Base-by-base conservation (phyloP, 2,329 filamentous ascomycete species). In the Penicillium sclerotigenum region DNA sequence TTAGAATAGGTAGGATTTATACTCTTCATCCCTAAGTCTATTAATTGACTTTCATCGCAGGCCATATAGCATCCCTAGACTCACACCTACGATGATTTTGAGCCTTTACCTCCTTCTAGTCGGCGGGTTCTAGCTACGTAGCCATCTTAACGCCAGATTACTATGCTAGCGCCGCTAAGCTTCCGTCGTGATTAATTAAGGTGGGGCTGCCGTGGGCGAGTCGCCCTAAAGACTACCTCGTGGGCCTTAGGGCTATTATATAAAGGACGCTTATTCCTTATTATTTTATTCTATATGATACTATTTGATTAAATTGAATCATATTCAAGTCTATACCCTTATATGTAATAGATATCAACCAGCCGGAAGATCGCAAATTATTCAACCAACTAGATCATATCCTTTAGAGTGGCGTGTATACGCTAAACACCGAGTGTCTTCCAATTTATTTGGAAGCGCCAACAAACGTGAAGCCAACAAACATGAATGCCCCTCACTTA, bases 391-490 rank as follows among this genome's bases (percentile, higher is more conserved):
- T 58, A 8, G 40, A 58, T 43, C 43, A 60, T 50, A 38, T 58
- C 29, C 42, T 57, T 10, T 42, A 51, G 45, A 37, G 52, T 50
- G 47, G 51, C n/a, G 41, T 45, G 7, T 37, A 52, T 37, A 60
- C 58, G 20, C 51, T 60, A 13, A 60, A 60, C 26, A 45, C 45
- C 22, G 58, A 58, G 38, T 40, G 43, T 24, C 54, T 60, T 37
- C 52, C 47, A 40, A 41, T 49, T 34, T 52, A 45, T 18, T 48
- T 60, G 11, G 34, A 56, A 33, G 24, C 47, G 16, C 41, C 47
- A n/a, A 60, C 54, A 47, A 18, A 46, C 29, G 37, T 53, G n/a
- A 31, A n/a, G 16, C 41, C 47, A n/a, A 60, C 54, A 47, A 18
- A 46, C 29, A 31, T 53, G n/a, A 31, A 37, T 8, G 43, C 51